Evolutionary conservation across 129 eudicot species (phyloP), one percentile per base, ranked within the genome.

Genomic region (Helichrysum umbraculigerum): DNA sequence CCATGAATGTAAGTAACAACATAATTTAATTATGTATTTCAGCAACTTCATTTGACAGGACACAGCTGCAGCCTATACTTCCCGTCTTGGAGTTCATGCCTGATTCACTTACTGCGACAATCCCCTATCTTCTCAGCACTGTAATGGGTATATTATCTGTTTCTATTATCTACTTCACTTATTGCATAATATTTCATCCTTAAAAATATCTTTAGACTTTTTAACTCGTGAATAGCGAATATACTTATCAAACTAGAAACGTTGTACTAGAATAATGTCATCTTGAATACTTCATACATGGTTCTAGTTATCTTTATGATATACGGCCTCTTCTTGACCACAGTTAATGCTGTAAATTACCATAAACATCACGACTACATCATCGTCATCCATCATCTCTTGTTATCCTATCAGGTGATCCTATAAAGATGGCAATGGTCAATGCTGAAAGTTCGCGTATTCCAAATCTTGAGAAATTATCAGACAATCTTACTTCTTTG

Each of bases 41-140:
- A 94, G 99, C 99, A 74, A 94, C 99, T 71, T 85, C 99, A 80
- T 86, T 94, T 90, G 96, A 81, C 73, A 89, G 90, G 88, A 84
- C 97, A 77, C 99, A 84, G 66, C 84, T 94, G 82, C 89, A 81
- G 82, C 99, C 99, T 74, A 51, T 91, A 59, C 84, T 94, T 73
- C 97, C 99, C 25, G 71, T 87, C 59, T 76, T 94, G 83, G 94
- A 87, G 81, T 84, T 76, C 52, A 62, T 94, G 85, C 97, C 99
- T 35, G 87, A 87, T 69, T 83, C 93, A 74, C 87, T 91, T 87
- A 91, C 85, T 60, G 76, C 41, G 50, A 73, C 96, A 52, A 87
- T 94, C 77, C 96, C 99, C 54, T 94, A 91, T 83, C 91, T 94
- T 76, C 92, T 94, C 32, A 86, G 97, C 85, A 85, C 86, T 81